These are phyloP conservation scores for Ceratobasidium theobromae DNA, from an alignment of 1,284 basidiomycete species.

Conservation along the genomic window DNA sequence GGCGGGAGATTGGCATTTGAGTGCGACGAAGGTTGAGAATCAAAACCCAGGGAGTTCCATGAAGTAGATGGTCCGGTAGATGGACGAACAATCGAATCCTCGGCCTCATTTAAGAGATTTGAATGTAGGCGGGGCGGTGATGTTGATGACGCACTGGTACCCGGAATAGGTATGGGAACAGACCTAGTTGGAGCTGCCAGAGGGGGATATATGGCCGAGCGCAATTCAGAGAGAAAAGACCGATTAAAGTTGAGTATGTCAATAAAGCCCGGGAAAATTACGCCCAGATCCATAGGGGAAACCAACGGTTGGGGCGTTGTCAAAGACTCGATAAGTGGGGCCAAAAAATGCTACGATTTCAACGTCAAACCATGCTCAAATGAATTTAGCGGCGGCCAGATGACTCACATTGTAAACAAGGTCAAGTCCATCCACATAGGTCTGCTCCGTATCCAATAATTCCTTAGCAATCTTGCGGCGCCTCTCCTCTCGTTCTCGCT, in stretches of 20 bases:
- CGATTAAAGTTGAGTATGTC: conserved; percentile 89
- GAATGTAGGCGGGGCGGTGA: conserved; percentile 31
- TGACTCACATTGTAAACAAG: conserved; percentile 69
- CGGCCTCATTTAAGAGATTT: conserved; percentile 25
- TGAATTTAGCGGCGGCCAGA: neutral
- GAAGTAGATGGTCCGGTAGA: conserved; percentile 14
- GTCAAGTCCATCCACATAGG: conserved; percentile 77
- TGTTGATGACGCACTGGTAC: conserved; percentile 37
- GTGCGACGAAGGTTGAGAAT: neutral
- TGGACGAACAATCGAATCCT: conserved; percentile 38
- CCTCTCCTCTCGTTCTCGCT: conserved; percentile 47
- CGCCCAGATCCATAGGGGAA: conserved; percentile 65
- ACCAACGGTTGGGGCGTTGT: conserved; percentile 67
- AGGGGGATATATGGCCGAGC: conserved; percentile 47
- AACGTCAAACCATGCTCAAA: neutral
- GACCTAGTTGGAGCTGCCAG: neutral
- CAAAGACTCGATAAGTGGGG: conserved; percentile 70
- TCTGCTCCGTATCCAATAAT: conserved; percentile 75
- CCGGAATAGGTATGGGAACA: neutral
- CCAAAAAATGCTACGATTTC: conserved; percentile 65
- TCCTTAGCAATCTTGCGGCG: conserved; percentile 66
- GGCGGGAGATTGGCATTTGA: neutral
- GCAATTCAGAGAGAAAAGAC: conserved; percentile 68
- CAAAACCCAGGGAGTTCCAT: neutral
- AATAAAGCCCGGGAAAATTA: conserved; percentile 85